phyloP scores from a whole-genome alignment of 306 rosid genomes.

The Pterocarpus macrocarpus region DNA sequence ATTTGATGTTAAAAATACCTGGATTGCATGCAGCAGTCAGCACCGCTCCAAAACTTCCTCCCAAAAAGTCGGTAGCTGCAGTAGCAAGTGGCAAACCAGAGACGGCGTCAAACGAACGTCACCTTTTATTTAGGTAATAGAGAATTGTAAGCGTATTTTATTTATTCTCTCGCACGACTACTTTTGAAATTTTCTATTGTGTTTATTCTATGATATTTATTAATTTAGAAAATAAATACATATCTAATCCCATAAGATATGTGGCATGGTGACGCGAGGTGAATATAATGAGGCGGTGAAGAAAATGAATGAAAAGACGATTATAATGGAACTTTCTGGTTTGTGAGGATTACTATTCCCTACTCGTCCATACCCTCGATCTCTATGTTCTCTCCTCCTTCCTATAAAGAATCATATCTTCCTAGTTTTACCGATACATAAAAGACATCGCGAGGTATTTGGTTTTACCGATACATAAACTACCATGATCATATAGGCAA shows the following conservation, averaged over 20 bases:
- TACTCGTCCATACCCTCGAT: background rate
- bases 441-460: too few relatives aligned
- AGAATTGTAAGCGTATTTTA: too few relatives aligned
- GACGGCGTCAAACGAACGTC: background rate
- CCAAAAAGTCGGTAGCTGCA: too few relatives aligned
- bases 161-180: too few relatives aligned
- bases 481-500: too few relatives aligned
- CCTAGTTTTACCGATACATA: background rate
- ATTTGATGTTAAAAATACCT: background rate
- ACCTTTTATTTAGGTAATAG: background rate
- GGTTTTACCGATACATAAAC: background rate
- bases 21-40: background rate
- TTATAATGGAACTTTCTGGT: conserved; percentile 20
- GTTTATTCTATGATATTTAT: background rate
- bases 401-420: too few relatives aligned
- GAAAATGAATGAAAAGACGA: background rate
- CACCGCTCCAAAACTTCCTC: background rate
- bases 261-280: background rate
- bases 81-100: background rate
- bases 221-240: background rate
- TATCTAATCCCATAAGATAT: background rate
- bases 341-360: background rate
- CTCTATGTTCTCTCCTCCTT: background rate
- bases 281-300: background rate
- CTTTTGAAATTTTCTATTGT: too few relatives aligned